Evolutionary conservation across 2,329 filamentous ascomycete species (phyloP), one percentile per base, ranked within the genome.

Genomic region (Epichloe elymi): DNA sequence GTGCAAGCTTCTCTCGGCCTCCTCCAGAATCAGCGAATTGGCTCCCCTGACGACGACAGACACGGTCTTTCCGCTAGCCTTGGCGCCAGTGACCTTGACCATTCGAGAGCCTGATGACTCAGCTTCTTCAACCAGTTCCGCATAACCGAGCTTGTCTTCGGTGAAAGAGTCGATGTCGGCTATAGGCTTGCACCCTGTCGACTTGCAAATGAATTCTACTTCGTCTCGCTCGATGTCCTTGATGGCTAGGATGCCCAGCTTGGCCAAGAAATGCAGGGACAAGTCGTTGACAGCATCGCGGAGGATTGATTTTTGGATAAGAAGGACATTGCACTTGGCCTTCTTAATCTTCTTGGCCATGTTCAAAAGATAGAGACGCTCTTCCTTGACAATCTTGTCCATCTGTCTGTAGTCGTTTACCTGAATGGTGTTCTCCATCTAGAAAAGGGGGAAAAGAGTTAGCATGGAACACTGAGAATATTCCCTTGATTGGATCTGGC

Each of bases 321-420:
- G 77, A 43, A 97, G 82, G 42, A 98, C 93, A 63, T 98, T 98
- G 74, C 93, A 98, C 76, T 97, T 98, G 59, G 93, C 90, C 79
- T 97, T 98, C 75, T 97, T 96, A 71, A 98, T 98, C 79, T 97
- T 98, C 81, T 98, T 97, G 66, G 94, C 90, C 82, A 98, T 87
- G 76, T 97, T 97, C 53, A 98, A 80, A 57, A 98, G 81, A 71
- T 98, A 98, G 60, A 93, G 87, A 59, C 93, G 88, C 75, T 98
- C 93, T 73, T 98, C 93, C 74, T 98, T 98, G 61, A 98, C 80
- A 59, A 98, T 98, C 79, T 97, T 98, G 76, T 98, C 93, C 93
- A 98, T 98, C 69, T 98, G 93, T 65, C 93, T 82, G 78, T 98
- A 98, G 74, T 98, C 93, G 70, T 98, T 98, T 64, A 98, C 93